These are phyloP conservation scores for Entomortierella lignicola DNA, from an alignment of 192 early-diverging fungal genomes.

Conservation along the genomic window DNA sequence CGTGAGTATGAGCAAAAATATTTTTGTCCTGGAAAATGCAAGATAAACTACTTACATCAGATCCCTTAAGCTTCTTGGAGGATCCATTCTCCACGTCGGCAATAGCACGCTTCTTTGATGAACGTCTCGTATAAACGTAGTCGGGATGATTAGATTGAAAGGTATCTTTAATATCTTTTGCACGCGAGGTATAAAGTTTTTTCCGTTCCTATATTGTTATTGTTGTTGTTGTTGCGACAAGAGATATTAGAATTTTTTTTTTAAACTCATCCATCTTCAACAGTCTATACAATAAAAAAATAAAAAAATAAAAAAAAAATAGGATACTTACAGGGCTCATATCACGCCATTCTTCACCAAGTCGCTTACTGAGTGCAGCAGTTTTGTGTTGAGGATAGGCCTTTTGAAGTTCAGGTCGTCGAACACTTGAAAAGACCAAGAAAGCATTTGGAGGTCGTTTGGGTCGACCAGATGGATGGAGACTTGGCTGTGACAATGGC, in stretches of 20 bases:
- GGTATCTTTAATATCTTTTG: slow-evolving; percentile 70
- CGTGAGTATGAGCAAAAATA: no score
- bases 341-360: slow-evolving; percentile 75
- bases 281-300: neutral
- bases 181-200: slow-evolving; percentile 65
- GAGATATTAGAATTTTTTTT: no score
- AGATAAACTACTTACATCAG: slow-evolving; percentile 13
- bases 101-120: slow-evolving; percentile 47
- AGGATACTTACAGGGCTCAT: slow-evolving; percentile 55
- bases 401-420: slow-evolving; percentile 72
- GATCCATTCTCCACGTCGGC: slow-evolving; percentile 21
- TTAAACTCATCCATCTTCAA: no score
- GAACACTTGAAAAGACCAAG: slow-evolving; percentile 71
- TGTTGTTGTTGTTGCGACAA: no score
- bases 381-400: slow-evolving; percentile 68
- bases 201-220: slow-evolving; percentile 61
- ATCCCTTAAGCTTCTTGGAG: slow-evolving; percentile 38
- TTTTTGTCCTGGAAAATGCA: neutral
- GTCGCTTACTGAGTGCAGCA: slow-evolving; percentile 71
- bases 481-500: slow-evolving; percentile 14
- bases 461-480: slow-evolving; percentile 52
- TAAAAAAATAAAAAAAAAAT: neutral
- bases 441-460: slow-evolving; percentile 79
- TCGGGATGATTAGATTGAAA: slow-evolving; percentile 65
- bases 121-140: slow-evolving; percentile 69